These are phyloP conservation scores for Penicillium oxalicum DNA, from an alignment of 2,329 filamentous ascomycete species.

Conservation along the genomic window DNA sequence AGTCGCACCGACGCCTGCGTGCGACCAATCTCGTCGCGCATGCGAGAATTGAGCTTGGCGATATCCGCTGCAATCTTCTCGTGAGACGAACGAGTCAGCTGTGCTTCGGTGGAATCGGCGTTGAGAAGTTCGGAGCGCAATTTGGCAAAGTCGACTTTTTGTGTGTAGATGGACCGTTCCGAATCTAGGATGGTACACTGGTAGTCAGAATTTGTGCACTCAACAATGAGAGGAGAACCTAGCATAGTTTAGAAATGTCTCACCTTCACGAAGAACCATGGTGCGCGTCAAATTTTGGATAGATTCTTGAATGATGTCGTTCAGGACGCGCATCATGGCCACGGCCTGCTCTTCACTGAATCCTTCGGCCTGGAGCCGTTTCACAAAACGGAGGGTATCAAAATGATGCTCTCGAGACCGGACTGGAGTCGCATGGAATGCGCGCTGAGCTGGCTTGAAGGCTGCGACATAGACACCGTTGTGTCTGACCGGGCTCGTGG, in stretches of 20 bases:
- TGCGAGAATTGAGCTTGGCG: slow-evolving; percentile 79
- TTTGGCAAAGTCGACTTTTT: slow-evolving; percentile 98
- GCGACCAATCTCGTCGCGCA: slow-evolving; percentile 88
- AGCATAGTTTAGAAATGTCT: not conserved
- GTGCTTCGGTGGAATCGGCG: slow-evolving; percentile 83
- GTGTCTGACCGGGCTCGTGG: slow-evolving; percentile 35
- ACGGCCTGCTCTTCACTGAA: slow-evolving; percentile 93
- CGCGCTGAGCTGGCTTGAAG: slow-evolving; percentile 37
- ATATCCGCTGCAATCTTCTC: slow-evolving; percentile 92
- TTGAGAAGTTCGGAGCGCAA: slow-evolving; percentile 89
- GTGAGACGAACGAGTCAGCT: slow-evolving; percentile 80
- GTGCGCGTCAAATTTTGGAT: slow-evolving; percentile 96
- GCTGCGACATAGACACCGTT: slow-evolving; percentile 45
- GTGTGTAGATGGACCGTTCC: slow-evolving; percentile 55
- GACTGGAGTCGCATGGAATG: slow-evolving; percentile 60
- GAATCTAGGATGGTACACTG: slow-evolving; percentile 32
- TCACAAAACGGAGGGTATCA: slow-evolving; percentile 95
- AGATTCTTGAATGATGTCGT: slow-evolving; percentile 95
- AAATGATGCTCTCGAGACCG: slow-evolving; percentile 81
- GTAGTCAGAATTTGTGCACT: not conserved
- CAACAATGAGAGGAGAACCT: not conserved
- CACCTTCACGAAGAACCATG: slow-evolving; percentile 92
- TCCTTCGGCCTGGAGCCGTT: slow-evolving; percentile 79
- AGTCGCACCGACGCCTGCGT: slow-evolving; percentile 89
- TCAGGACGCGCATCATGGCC: slow-evolving; percentile 97